Conservation (phyloP, 2,329 filamentous ascomycete species). For the Cordyceps cateniannulata region DNA sequence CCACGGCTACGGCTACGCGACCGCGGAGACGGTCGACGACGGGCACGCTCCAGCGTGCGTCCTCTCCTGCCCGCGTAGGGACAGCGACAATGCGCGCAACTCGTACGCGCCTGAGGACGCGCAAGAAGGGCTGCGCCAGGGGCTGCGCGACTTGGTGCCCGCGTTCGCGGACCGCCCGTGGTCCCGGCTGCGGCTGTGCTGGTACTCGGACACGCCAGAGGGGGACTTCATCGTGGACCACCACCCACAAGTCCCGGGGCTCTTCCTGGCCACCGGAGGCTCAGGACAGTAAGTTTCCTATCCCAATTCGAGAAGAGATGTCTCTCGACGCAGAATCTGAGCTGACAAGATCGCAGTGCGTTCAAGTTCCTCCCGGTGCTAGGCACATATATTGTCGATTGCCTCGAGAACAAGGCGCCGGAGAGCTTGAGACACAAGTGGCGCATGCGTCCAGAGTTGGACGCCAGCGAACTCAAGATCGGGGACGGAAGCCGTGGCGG, state of each 20-base stretch:
- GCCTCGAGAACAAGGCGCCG: constrained; percentile 25
- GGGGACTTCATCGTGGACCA: constrained; percentile 56
- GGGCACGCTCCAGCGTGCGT: constrained; percentile 13
- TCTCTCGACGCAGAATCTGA: not conserved
- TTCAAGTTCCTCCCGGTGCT: constrained; percentile 23
- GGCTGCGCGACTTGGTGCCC: constrained; percentile 47
- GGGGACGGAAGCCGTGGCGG: constrained; percentile 26
- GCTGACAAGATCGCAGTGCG: constrained; percentile 14
- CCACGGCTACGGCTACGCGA: constrained; percentile 52
- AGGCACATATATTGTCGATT: constrained; percentile 24
- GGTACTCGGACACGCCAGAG: constrained; percentile 60
- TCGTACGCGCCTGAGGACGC: constrained; percentile 45
- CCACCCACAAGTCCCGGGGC: constrained; percentile 41
- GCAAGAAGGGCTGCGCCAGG: constrained; percentile 42
- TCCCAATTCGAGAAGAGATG: not conserved
- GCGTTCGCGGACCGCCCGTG: constrained; percentile 46
- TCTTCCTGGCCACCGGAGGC: constrained; percentile 44
- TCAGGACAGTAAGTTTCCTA: constrained; percentile 31
- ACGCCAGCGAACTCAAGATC: constrained; percentile 12
- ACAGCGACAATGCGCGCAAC: constrained; percentile 31
- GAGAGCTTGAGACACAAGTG: constrained; percentile 24
- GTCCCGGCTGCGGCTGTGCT: constrained; percentile 47
- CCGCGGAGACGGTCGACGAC: constrained; percentile 18
- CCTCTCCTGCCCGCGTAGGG: constrained; percentile 28
- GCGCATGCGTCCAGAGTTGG: constrained; percentile 18